phyloP scores from a whole-genome alignment of 148 eudicot species.

The Beta vulgaris region DNA sequence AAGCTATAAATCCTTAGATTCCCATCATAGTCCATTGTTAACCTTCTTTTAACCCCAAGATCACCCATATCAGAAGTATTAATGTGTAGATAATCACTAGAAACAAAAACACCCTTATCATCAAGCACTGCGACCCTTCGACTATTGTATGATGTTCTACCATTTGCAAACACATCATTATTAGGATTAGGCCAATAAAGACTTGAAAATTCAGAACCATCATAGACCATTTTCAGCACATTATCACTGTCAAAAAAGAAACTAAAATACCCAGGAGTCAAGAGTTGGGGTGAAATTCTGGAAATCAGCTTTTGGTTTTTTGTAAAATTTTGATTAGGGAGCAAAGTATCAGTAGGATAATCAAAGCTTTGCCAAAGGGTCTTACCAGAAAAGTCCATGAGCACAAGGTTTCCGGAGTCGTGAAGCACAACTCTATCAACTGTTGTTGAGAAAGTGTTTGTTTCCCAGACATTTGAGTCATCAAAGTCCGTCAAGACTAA shows the following conservation, averaged over 20 bases:
- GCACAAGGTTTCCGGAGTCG: conserved; percentile 29
- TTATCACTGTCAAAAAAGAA: neutral
- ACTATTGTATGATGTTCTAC: conserved; percentile 31
- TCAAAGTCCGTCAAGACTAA: conserved; percentile 38
- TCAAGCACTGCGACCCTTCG: conserved; percentile 31
- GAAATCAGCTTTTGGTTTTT: conserved; percentile 28
- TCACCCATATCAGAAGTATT: conserved; percentile 47
- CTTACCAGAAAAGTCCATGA: conserved; percentile 1
- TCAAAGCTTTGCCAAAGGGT: conserved; percentile 39
- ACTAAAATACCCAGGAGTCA: neutral
- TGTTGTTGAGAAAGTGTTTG: conserved; percentile 17
- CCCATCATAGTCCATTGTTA: conserved; percentile 56
- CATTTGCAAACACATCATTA: neutral
- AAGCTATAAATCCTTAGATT: conserved; percentile 61
- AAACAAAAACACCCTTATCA: conserved; percentile 35
- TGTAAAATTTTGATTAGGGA: conserved; percentile 40
- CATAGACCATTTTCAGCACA: neutral
- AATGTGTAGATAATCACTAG: conserved; percentile 42
- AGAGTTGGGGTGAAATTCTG: conserved; percentile 22
- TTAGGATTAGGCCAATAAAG: neutral
- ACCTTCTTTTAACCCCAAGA: conserved; percentile 36
- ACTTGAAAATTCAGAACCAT: neutral
- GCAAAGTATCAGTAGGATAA: conserved; percentile 44
- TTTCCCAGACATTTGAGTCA: conserved; percentile 32
- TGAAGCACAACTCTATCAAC: conserved; percentile 23